A percentile compares a stretch with the other conserved stretches of the same genome.
phyloP scores from a whole-genome alignment of 768 basidiomycete species.

The Jaapia argillacea region DNA sequence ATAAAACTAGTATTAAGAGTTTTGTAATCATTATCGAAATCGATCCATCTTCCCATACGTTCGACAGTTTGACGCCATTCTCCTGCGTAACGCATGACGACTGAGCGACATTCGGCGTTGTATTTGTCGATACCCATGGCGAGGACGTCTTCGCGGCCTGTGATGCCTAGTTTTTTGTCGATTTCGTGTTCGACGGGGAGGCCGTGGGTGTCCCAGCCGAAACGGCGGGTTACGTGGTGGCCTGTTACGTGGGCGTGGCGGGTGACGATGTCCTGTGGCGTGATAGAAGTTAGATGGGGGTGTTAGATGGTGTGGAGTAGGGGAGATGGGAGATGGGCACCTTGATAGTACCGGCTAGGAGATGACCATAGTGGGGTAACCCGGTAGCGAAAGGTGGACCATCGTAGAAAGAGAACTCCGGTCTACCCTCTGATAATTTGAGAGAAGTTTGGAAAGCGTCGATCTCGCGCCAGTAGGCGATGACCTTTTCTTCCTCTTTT shows the following conservation, averaged over 20 bases:
- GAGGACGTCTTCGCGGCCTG: conserved; percentile 87
- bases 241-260: conserved; percentile 92
- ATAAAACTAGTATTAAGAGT: conserved; percentile 89
- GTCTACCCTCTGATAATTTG: conserved; percentile 84
- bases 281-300: conserved; percentile 5
- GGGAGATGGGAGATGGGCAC: conserved; percentile 28
- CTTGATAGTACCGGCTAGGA: conserved; percentile 90
- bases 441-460: conserved; percentile 95
- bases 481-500: conserved; percentile 83
- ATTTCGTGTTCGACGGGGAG: conserved; percentile 99
- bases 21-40: conserved; percentile 99
- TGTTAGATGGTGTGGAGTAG: background rate
- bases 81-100: conserved; percentile 93
- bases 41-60: conserved; percentile 99
- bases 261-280: conserved; percentile 88
- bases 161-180: conserved; percentile 92
- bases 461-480: conserved; percentile 90
- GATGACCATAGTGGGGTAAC: conserved; percentile 91
- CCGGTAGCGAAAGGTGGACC: conserved; percentile 97
- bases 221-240: conserved; percentile 84
- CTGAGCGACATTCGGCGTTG: conserved; percentile 92
- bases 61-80: conserved; percentile 96
- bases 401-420: conserved; percentile 92
- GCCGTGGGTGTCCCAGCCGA: conserved; percentile 99
- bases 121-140: conserved; percentile 95